A percentile compares a stretch with the other conserved stretches of the same genome.
phyloP scores from a whole-genome alignment of 164 flowering plant genomes.

The Kingdonia uniflora region DNA sequence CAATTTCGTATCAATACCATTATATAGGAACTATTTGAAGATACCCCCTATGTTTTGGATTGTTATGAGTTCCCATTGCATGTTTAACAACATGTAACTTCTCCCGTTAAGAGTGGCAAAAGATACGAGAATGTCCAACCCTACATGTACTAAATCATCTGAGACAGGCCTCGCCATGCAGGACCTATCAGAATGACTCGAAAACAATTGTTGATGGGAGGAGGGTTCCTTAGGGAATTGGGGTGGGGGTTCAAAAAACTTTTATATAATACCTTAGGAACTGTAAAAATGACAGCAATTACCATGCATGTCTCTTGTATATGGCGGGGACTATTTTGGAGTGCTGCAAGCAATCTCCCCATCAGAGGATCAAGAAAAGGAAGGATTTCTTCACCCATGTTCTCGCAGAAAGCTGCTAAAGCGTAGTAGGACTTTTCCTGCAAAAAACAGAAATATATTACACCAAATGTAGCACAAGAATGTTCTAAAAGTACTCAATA shows the following conservation, averaged over 20 bases:
- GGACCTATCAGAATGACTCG: too few species aligned
- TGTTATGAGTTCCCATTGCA: too few species aligned
- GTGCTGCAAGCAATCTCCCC: constrained; percentile 76
- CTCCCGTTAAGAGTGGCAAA: background rate
- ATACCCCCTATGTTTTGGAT: too few species aligned
- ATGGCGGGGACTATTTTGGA: constrained; percentile 74
- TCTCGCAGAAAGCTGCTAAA: constrained; percentile 95
- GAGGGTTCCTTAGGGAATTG: too few species aligned
- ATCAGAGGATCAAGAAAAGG: constrained; percentile 84
- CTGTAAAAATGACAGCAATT: constrained; percentile 7
- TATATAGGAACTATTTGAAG: too few species aligned
- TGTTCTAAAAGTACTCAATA: background rate
- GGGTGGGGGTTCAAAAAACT: too few species aligned
- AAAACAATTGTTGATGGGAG: too few species aligned
- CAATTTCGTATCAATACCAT: too few species aligned
- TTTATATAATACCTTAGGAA: background rate
- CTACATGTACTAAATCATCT: background rate
- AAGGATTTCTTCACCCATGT: constrained; percentile 93
- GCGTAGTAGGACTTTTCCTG: constrained; percentile 99
- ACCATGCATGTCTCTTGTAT: constrained; percentile 99
- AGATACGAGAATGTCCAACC: background rate
- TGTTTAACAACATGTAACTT: too few species aligned
- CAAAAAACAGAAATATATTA: constrained; percentile 1
- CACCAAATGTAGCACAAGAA: too few species aligned
- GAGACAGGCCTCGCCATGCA: too few species aligned